These are phyloP conservation scores for Nicotiana attenuata DNA, from an alignment of 257 asterid genomes.

Conservation along the genomic window DNA sequence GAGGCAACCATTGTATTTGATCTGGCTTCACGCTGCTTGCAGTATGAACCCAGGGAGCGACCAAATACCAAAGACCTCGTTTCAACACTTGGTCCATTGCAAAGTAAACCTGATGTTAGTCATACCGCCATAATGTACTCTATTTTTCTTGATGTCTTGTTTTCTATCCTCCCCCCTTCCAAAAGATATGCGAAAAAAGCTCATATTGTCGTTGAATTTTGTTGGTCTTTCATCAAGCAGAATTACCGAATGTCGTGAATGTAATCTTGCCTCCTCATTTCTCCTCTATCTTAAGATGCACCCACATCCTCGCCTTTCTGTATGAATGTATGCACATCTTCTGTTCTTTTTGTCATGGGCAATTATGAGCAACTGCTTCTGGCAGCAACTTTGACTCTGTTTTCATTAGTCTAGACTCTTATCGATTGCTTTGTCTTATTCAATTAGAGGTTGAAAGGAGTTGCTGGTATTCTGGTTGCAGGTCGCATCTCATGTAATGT, in stretches of 20 bases:
- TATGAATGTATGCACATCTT: background rate
- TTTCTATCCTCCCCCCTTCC: background rate
- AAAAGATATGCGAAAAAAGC: background rate
- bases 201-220: background rate
- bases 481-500: constrained; percentile 89
- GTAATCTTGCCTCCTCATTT: background rate
- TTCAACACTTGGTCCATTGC: constrained; percentile 72
- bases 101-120: constrained; percentile 76
- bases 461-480: constrained; percentile 20
- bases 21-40: constrained; percentile 91
- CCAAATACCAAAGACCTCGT: constrained; percentile 88
- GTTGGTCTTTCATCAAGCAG: background rate
- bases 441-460: background rate
- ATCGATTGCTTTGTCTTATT: background rate
- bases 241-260: background rate
- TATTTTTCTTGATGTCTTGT: background rate
- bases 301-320: background rate
- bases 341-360: background rate
- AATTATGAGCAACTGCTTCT: background rate
- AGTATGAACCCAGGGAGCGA: constrained; percentile 95
- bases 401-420: background rate
- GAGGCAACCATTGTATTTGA: constrained; percentile 94
- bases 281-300: background rate
- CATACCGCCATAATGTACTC: background rate
- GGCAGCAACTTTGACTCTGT: background rate